Evolutionary conservation across 106 monocot species (phyloP), one percentile per base, ranked within the genome.

Genomic region (Chionographis japonica): DNA sequence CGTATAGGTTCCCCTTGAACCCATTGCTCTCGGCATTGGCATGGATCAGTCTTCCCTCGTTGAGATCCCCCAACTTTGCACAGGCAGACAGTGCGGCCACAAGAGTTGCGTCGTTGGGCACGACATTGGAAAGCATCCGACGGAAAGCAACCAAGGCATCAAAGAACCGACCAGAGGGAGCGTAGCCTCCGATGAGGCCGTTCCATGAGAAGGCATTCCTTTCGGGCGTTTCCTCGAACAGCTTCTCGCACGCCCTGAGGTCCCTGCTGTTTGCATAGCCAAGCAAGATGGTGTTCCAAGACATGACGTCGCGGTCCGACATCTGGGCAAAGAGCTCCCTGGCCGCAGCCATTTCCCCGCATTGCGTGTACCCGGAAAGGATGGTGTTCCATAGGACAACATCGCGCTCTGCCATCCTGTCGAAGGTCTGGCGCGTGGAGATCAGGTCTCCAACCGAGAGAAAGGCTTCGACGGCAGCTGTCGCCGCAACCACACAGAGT

Each of bases 131-230:
- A 2, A 82, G 68, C 84, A 91, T 81, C 19, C n/a, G 13, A 1
- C 4, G 50, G 27, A 87, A 87, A 39, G 50, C 49, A 61, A 17
- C 20, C 43, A 91, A 63, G n/a, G 56, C 81, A 36, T 79, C 63
- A 4, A 16, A 56, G 41, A 77, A 81, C 35, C 35, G 42, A 8
- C 58, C 65, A 62, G 63, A 67, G 10, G 61, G 35, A 27, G 72
- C 37, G 39, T 79, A 87, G 12, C 79, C 86, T 27, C 74, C 61
- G 19, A 91, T 77, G 63, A 90, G 39, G 6, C 62, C 81, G 50
- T 86, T 90, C 86, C 90, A 90, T 11, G 86, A 90, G 37, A 86
- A 83, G 27, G 76, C 59, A 74, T 90, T 90, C 64, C 69, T 86
- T 14, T 73, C 69, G 4, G 86, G 86, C 78, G 86, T 90, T 15